A percentile compares a stretch with the other conserved stretches of the same genome.
These are phyloP conservation scores for Geotrichum candidum DNA, from an alignment of 1,139 yeast species.

Conservation along the genomic window DNA sequence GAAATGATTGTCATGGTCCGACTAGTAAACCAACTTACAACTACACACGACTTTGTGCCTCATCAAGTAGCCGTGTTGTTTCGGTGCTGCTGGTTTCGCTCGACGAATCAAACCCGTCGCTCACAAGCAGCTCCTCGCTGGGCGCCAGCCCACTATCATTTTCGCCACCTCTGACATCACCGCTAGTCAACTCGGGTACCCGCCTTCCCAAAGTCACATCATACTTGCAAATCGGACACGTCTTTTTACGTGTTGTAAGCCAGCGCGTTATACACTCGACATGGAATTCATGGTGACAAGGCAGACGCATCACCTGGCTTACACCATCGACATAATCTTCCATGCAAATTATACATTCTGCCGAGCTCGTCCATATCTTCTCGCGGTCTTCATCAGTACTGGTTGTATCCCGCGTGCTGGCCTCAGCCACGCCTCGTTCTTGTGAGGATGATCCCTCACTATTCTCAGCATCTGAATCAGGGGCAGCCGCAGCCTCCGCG, in stretches of 20 bases:
- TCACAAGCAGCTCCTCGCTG: not conserved
- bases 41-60: not conserved
- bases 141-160: not conserved
- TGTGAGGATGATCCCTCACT: not conserved
- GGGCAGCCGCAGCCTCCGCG: not conserved
- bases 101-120: not conserved
- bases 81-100: not conserved
- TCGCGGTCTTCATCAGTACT: constrained; percentile 13
- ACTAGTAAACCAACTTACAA: not conserved
- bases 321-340: constrained; percentile 37
- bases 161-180: not conserved
- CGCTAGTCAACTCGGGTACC: not conserved
- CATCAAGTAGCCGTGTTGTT: not conserved
- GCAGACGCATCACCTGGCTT: constrained; percentile 36
- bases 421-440: not conserved
- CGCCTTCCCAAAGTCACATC: constrained; percentile 23
- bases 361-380: constrained; percentile 34
- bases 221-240: constrained; percentile 37
- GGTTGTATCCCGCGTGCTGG: not conserved
- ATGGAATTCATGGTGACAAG: constrained; percentile 43
- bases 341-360: constrained; percentile 41
- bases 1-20: not conserved
- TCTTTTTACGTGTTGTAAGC: constrained; percentile 36
- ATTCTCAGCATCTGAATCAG: not conserved
- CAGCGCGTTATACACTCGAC: constrained; percentile 38